These are phyloP conservation scores for Diplocarpon rosae DNA, from an alignment of 2,329 filamentous ascomycete species.

Conservation along the genomic window DNA sequence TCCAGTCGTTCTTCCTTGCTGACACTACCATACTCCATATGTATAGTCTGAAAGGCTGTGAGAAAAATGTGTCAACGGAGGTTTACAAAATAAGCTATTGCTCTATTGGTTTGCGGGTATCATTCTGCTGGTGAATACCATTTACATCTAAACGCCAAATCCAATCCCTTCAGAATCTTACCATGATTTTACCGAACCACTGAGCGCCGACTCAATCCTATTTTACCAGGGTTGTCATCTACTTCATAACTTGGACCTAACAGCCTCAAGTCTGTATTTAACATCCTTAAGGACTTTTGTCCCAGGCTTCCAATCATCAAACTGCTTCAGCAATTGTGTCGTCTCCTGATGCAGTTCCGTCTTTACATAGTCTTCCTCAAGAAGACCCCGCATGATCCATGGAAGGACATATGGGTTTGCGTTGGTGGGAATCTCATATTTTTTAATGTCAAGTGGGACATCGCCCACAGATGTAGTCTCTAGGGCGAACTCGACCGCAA, in stretches of 20 bases:
- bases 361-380: constrained; percentile 87
- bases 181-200: background rate
- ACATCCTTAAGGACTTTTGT: constrained; percentile 93
- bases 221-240: background rate
- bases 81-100: no score
- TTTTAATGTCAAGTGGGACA: constrained; percentile 39
- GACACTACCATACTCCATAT: no score
- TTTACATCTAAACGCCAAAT: constrained; percentile 7
- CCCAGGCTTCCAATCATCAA: constrained; percentile 84
- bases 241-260: constrained; percentile 63
- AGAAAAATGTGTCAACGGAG: no score
- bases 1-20: no score
- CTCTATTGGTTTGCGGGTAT: constrained; percentile 3
- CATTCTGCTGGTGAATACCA: constrained; percentile 3
- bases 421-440: constrained; percentile 37
- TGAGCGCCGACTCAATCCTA: background rate
- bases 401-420: constrained; percentile 83
- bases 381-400: constrained; percentile 86
- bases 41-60: no score
- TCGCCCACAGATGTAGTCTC: constrained; percentile 52
- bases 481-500: constrained; percentile 61
- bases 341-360: constrained; percentile 70
- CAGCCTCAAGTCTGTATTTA: constrained; percentile 84
- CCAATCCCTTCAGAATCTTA: background rate
- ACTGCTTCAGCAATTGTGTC: constrained; percentile 67